Conservation (phyloP, 1,139 yeast species). For the Suhomyces kunorum region DNA sequence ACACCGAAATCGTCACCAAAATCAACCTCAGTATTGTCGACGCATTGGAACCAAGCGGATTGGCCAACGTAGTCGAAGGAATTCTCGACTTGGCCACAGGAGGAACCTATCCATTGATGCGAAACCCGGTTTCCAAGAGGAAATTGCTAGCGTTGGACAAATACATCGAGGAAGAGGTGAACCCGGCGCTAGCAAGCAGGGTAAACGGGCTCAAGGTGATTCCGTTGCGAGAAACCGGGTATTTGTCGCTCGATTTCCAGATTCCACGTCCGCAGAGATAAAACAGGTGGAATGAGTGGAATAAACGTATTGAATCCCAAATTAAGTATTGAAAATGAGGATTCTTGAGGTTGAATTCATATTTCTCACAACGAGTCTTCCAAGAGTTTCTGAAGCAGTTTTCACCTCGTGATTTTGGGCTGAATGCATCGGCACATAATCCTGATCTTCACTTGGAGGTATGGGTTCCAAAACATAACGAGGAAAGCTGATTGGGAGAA, state of each 20-base stretch:
- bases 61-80: slow-evolving; percentile 41
- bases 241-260: slow-evolving; percentile 60
- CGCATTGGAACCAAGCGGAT: slow-evolving; percentile 43
- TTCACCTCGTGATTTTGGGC: too few relatives aligned
- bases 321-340: too few relatives aligned
- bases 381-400: too few relatives aligned
- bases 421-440: too few relatives aligned
- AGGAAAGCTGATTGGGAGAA: too few relatives aligned
- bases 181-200: slow-evolving; percentile 28
- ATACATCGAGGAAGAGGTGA: slow-evolving; percentile 43
- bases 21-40: slow-evolving; percentile 47
- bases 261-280: slow-evolving; percentile 52
- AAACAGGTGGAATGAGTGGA: too few relatives aligned
- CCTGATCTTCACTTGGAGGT: too few relatives aligned
- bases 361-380: too few relatives aligned
- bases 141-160: slow-evolving; percentile 43
- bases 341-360: too few relatives aligned
- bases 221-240: slow-evolving; percentile 59
- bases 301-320: too few relatives aligned
- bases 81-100: slow-evolving; percentile 51
- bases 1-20: slow-evolving; percentile 37
- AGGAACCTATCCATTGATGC: slow-evolving; percentile 29
- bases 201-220: slow-evolving; percentile 42
- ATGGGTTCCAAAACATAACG: too few relatives aligned
- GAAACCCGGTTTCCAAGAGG: slow-evolving; percentile 27